Conservation (phyloP, 345 rosid species). For the Pugionium cornutum region DNA sequence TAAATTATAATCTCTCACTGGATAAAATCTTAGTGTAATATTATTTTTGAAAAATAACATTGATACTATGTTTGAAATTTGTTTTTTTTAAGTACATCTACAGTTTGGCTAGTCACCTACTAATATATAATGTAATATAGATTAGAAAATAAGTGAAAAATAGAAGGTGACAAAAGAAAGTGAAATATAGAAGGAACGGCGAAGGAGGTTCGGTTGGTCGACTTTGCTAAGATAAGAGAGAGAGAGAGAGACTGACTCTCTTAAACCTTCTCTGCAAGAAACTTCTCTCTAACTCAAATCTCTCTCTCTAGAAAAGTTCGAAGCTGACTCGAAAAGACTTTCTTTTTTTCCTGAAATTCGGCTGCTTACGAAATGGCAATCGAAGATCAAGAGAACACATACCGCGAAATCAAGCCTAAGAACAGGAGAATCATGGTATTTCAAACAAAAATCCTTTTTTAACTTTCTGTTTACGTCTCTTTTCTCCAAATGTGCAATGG, state of each 20-base stretch:
- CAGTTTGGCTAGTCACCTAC: too few relatives aligned
- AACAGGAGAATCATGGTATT: conserved; percentile 81
- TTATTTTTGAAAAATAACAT: too few relatives aligned
- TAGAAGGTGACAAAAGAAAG: not conserved
- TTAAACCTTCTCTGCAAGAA: conserved; percentile 33
- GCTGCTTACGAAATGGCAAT: conserved; percentile 97
- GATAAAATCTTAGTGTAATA: too few relatives aligned
- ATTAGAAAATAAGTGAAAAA: conserved; percentile 32
- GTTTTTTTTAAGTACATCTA: too few relatives aligned
- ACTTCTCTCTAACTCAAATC: conserved; percentile 10
- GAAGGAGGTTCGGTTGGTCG: conserved; percentile 50
- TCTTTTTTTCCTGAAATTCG: too few relatives aligned
- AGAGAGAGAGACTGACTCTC: conserved; percentile 57
- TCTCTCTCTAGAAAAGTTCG: conserved; percentile 18
- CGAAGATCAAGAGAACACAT: conserved; percentile 69
- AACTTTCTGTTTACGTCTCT: not conserved
- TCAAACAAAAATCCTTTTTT: not conserved
- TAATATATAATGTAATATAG: too few relatives aligned
- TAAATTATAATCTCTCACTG: too few relatives aligned
- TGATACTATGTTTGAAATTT: too few relatives aligned
- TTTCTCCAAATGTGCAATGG: conserved; percentile 14
- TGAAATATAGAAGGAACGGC: conserved; percentile 52
- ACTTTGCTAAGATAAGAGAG: conserved; percentile 66
- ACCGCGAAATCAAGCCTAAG: conserved; percentile 75
- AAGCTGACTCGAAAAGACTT: too few relatives aligned